Evolutionary conservation across 177 flowering plant genomes (phyloP).

Genomic region (Vitis hybrid): DNA sequence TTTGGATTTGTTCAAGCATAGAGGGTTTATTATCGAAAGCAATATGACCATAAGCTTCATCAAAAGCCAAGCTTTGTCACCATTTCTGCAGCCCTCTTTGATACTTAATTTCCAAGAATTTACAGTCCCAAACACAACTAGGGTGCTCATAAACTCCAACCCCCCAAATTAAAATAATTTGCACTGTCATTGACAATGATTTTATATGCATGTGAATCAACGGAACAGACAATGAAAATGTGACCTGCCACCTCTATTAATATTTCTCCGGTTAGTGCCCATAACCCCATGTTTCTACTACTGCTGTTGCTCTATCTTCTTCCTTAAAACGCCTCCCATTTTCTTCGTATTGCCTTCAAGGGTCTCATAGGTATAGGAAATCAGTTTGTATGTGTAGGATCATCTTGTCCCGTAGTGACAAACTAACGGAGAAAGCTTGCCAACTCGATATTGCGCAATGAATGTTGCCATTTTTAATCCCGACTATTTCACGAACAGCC

Average conservation of each 20-base stretch:
- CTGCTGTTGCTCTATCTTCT: too few species aligned
- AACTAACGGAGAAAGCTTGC: conserved; percentile 99
- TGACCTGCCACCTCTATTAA: conserved; percentile 98
- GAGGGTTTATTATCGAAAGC: too few species aligned
- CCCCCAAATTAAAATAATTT: conserved; percentile 94
- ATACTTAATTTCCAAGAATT: conserved; percentile 90
- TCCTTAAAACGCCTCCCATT: conserved; percentile 33
- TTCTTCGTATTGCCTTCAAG: conserved; percentile 88
- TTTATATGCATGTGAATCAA: conserved; percentile 82
- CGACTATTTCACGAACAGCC: too few species aligned
- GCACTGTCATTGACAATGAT: conserved; percentile 89
- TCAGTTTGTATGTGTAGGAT: conserved; percentile 89
- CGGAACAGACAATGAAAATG: conserved; percentile 90
- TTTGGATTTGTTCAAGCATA: too few species aligned
- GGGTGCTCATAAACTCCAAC: conserved; percentile 77
- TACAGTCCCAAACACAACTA: conserved; percentile 64
- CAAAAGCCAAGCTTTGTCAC: too few species aligned
- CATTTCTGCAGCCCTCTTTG: too few species aligned
- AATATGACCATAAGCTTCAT: too few species aligned
- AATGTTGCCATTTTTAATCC: conserved; percentile 39
- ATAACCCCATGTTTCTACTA: conserved; percentile 45
- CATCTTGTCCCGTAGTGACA: conserved; percentile 96
- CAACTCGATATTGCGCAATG: conserved; percentile 81
- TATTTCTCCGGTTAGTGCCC: conserved; percentile 84
- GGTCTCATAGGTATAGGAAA: conserved; percentile 84